Base-by-base conservation (phyloP, 2,329 filamentous ascomycete genomes). In the Cordyceps sp. region DNA sequence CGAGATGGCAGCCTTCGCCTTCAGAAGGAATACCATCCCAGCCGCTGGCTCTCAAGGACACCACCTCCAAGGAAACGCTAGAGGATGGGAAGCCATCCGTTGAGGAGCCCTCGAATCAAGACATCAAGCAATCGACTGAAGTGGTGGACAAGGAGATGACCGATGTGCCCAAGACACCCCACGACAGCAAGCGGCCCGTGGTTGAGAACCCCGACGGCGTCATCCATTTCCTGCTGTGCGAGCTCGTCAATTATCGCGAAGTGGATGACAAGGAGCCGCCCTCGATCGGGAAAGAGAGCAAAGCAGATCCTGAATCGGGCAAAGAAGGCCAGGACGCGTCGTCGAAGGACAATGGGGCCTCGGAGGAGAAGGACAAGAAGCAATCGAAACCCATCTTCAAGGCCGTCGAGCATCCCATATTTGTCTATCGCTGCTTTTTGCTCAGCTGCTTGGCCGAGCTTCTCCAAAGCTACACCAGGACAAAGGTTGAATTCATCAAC, bases 401-500 rank as follows among this genome's bases (percentile, higher is more conserved):
- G 55, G 64, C 82, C 1, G 85, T 93, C 31, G 80, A 94, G 22
- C 85, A 98, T 51, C 84, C 86, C 0, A 94, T 93, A 37, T 98
- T 93, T 57, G 78, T 96, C 33, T 98, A 96, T 49, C 75, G 90
- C 30, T 94, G 88, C 58, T 94, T 96, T 60, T 61, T 99, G 32
- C 68, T 99, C 21, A 85, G 90, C 49, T 93, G 86, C 46, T 62
- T 99, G 25, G 78, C 84, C 1, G 90, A 99, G 54, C 69, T 98
- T 12, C 64, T 98, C 12, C 76, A 81, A 35, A 92, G 80, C 46
- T 98, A 96, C 58, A 93, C 85, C 43, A 76, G 85, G 33, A 83
- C 85, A 8, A 99, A 99, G 64, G 73, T 98, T 27, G 92, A 98
- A 50, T 96, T 99, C 50, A 94, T 99, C 61, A 96, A 94, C 53